Base-by-base conservation (phyloP, 1,284 basidiomycete genomes). In the Pisolithus thermaeus region DNA sequence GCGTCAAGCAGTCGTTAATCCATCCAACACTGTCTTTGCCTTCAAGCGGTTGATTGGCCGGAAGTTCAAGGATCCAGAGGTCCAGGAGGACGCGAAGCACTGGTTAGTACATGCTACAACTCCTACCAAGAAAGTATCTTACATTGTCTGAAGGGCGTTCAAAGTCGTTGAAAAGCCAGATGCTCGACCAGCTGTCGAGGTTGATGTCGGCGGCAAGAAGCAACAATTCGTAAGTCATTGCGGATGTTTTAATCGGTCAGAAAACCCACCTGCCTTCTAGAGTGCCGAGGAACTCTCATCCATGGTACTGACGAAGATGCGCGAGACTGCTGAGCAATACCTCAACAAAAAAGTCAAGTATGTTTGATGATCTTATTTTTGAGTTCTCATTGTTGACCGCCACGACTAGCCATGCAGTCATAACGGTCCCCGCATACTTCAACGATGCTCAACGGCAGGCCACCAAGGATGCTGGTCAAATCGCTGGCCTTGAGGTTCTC, bases 391-490 rank as follows among this genome's bases (percentile, higher is more conserved):
- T 28, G 8, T 44, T 44, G 42, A 45, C 32, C 49, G 45, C 47
- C 36, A 37, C 51, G 22, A 45, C 27, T 58, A 89, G 84, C 62
- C 83, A 87, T 51, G 82, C 83, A 51, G 95, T 98, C 62, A 78
- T 97, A 64, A 98, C 95, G 32, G 96, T 98, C 38, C 95, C 95
- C 4, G 95, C 95, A 1, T 98, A 98, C 77, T 98, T 98, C 82
- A 99, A 99, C 72, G 97, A 99, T 70, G 93, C 96, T 30, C 96
- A 99, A 73, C 87, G 96, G 59, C 94, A 97, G 76, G 96, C 97
- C 14, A 99, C 96, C 58, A 97, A 97, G 76, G 89, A 98, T 61
- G 94, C 97, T 50, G 96, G 96, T 70, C 85, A 91, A 66, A 97
- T 98, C 63, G 94, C 96, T 42, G 95, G 96, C 64, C 83, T 99